phyloP scores from a whole-genome alignment of 352 stramenopile species.

The Pythium volutum region DNA sequence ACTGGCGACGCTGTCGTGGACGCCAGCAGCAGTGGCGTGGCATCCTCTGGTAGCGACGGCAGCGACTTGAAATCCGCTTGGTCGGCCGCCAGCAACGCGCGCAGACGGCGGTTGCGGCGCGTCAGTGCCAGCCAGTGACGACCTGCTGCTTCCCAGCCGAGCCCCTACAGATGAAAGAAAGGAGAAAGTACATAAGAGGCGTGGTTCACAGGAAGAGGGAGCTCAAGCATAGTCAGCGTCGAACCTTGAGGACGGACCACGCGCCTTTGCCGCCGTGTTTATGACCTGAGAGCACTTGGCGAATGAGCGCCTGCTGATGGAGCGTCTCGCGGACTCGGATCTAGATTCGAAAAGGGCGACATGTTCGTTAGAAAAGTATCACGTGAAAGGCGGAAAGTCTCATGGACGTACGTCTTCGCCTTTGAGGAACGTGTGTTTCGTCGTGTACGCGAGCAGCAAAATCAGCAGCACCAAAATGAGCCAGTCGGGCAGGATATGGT shows the following conservation, averaged over 20 bases:
- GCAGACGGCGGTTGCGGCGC: slow-evolving; percentile 52
- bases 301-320: slow-evolving; percentile 39
- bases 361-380: not conserved
- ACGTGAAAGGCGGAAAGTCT: not conserved
- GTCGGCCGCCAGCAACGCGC: slow-evolving; percentile 41
- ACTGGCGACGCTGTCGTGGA: not conserved
- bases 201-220: not conserved
- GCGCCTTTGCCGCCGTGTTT: slow-evolving; percentile 35
- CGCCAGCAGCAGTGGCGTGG: not conserved
- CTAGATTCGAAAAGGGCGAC: slow-evolving; percentile 23
- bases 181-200: not conserved
- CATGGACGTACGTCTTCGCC: slow-evolving; percentile 29
- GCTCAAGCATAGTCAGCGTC: not conserved
- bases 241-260: slow-evolving; percentile 71
- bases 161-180: slow-evolving; percentile 32
- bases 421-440: slow-evolving; percentile 68
- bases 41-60: slow-evolving; percentile 30
- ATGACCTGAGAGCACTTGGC: slow-evolving; percentile 47
- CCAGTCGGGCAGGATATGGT: slow-evolving; percentile 81
- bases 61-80: slow-evolving; percentile 64
- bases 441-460: slow-evolving; percentile 68
- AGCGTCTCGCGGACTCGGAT: slow-evolving; percentile 55
- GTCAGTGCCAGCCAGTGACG: slow-evolving; percentile 62
- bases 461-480: slow-evolving; percentile 76
- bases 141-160: slow-evolving; percentile 58